phyloP scores from a whole-genome alignment of 129 eudicot genomes.

The Saussurea involucrata region DNA sequence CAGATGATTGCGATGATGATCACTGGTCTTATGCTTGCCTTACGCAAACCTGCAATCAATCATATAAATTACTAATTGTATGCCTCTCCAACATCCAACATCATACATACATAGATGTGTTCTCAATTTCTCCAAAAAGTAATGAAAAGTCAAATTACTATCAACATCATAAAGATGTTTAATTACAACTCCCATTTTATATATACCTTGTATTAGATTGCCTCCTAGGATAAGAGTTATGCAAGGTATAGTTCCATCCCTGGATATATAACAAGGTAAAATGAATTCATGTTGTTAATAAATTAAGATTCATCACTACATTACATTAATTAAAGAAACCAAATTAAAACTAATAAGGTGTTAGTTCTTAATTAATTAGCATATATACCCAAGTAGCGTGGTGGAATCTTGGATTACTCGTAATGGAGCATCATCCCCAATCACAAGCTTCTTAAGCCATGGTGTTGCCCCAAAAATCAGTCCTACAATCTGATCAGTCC shows the following conservation, averaged over 20 bases:
- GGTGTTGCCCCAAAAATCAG: slow-evolving; percentile 57
- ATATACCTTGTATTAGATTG: slow-evolving; percentile 82
- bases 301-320: neutral
- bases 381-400: slow-evolving; percentile 78
- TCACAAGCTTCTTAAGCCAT: slow-evolving; percentile 57
- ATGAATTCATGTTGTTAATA: neutral
- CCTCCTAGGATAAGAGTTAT: slow-evolving; percentile 93
- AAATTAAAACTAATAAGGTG: neutral
- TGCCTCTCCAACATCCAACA: too few relatives aligned
- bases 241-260: slow-evolving; percentile 84
- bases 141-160: neutral
- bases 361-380: neutral
- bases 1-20: slow-evolving; percentile 42
- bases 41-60: slow-evolving; percentile 40
- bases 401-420: slow-evolving; percentile 68
- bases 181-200: neutral
- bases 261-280: slow-evolving; percentile 26
- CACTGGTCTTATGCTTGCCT: slow-evolving; percentile 36
- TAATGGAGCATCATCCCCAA: slow-evolving; percentile 68
- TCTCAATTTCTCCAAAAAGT: too few relatives aligned
- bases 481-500: slow-evolving; percentile 63
- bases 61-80: too few relatives aligned
- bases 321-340: neutral
- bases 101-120: too few relatives aligned
- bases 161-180: too few relatives aligned